phyloP scores from a whole-genome alignment of 352 stramenopile genomes.

The Phytophthora agathidicida region DNA sequence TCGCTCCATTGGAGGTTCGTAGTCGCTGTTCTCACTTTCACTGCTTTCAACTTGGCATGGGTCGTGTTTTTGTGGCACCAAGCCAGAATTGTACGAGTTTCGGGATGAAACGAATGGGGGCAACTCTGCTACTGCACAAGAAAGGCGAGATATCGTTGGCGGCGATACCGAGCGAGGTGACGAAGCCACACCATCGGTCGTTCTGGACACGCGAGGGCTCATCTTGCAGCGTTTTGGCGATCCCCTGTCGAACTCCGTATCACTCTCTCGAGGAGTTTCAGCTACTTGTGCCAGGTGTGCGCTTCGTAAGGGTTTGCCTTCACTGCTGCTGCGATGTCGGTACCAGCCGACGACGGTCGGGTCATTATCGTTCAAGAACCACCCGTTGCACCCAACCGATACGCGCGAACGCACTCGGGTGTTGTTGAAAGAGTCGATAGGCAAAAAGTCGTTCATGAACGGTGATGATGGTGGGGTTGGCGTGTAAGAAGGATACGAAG shows the following conservation, averaged over 20 bases:
- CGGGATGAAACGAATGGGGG: neutral
- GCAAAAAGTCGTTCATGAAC: slow-evolving; percentile 26
- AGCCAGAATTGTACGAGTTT: slow-evolving; percentile 6
- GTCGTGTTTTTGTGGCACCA: neutral
- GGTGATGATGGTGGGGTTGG: slow-evolving; percentile 15
- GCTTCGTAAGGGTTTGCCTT: slow-evolving; percentile 6
- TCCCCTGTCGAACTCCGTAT: slow-evolving; percentile 3
- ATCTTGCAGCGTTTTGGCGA: slow-evolving; percentile 25
- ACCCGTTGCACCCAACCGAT: slow-evolving; percentile 43
- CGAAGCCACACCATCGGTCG: no score
- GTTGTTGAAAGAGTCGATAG: slow-evolving; percentile 7
- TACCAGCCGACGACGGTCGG: slow-evolving; percentile 20
- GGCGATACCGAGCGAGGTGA: no score
- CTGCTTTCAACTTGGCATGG: slow-evolving; percentile 9
- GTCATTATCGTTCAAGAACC: slow-evolving; percentile 29
- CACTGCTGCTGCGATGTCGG: slow-evolving; percentile 17
- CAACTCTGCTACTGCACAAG: slow-evolving; percentile 1
- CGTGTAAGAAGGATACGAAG: slow-evolving; percentile 27
- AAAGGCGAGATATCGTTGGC: neutral
- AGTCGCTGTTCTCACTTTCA: neutral
- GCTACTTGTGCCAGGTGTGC: slow-evolving; percentile 10
- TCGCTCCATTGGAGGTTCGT: slow-evolving; percentile 14
- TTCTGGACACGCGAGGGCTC: neutral
- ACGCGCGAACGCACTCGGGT: slow-evolving; percentile 31
- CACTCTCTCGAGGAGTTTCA: slow-evolving; percentile 13